Evolutionary conservation across 345 rosid species (phyloP).

Genomic region (Microthlaspi erraticum): DNA sequence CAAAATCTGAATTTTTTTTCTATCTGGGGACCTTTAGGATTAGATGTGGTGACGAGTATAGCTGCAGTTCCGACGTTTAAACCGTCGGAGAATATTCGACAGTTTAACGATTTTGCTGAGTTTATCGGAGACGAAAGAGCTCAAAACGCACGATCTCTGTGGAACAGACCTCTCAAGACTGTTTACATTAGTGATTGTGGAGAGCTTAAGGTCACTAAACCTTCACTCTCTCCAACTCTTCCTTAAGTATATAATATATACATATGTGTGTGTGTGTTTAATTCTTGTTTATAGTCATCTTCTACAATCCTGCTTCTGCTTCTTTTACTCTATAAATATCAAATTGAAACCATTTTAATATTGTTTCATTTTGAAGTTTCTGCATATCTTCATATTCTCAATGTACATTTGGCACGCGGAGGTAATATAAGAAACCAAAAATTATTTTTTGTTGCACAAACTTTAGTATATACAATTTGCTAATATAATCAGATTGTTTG

Average conservation of each 20-base stretch:
- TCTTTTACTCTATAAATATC: neutral
- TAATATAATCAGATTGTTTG: conserved; percentile 3
- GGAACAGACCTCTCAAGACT: conserved; percentile 85
- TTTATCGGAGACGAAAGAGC: conserved; percentile 92
- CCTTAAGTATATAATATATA: conserved; percentile 48
- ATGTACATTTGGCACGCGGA: too few relatives aligned
- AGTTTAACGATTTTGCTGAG: conserved; percentile 72
- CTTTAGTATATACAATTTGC: neutral
- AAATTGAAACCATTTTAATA: neutral
- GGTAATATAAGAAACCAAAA: neutral
- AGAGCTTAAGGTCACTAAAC: conserved; percentile 76
- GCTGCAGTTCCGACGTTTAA: conserved; percentile 78
- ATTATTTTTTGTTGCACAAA: neutral
- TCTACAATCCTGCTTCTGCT: conserved; percentile 12
- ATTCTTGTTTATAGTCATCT: conserved; percentile 6
- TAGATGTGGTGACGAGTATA: conserved; percentile 81
- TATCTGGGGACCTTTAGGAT: conserved; percentile 45
- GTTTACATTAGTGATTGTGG: conserved; percentile 78
- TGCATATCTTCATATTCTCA: too few relatives aligned
- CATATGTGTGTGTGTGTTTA: neutral
- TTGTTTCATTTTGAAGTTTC: too few relatives aligned
- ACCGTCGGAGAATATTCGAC: conserved; percentile 69
- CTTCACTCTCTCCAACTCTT: conserved; percentile 69
- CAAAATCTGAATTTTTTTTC: neutral
- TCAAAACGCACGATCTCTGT: conserved; percentile 64